A percentile compares a stretch with the other conserved stretches of the same genome.
Evolutionary conservation across 2,329 filamentous ascomycete species (phyloP).

Genomic region (Colletotrichum cordylinicola): DNA sequence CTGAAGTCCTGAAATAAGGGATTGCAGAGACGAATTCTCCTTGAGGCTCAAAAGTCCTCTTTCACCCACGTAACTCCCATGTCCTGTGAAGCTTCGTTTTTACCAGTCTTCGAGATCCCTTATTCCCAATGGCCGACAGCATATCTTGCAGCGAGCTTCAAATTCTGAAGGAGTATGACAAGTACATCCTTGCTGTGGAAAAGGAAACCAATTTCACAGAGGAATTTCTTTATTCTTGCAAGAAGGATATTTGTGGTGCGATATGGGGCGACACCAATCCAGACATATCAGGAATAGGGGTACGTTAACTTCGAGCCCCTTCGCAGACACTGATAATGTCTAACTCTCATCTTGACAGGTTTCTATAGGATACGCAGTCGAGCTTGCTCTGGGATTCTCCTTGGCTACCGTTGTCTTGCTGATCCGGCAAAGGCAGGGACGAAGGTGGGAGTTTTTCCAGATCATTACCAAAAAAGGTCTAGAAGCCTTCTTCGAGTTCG

Average conservation of each 20-base stretch:
- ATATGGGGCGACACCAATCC: neutral
- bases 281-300: neutral
- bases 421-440: slow-evolving; percentile 20
- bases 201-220: neutral
- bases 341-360: neutral
- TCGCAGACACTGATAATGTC: neutral
- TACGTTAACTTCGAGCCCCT: neutral
- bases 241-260: neutral
- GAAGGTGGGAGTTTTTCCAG: slow-evolving; percentile 12
- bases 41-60: neutral
- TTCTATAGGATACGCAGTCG: neutral
- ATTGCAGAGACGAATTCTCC: neutral
- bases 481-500: slow-evolving; percentile 2
- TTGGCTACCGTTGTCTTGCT: neutral
- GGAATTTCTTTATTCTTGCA: neutral
- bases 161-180: neutral
- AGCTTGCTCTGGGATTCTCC: neutral
- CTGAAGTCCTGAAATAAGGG: no score
- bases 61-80: no score
- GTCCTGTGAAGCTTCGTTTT: no score
- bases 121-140: neutral
- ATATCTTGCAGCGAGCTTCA: neutral
- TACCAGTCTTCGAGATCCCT: no score
- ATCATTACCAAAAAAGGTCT: neutral
- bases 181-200: neutral